These are phyloP conservation scores for Prunus kanzakura DNA, from an alignment of 306 rosid species.

Conservation along the genomic window DNA sequence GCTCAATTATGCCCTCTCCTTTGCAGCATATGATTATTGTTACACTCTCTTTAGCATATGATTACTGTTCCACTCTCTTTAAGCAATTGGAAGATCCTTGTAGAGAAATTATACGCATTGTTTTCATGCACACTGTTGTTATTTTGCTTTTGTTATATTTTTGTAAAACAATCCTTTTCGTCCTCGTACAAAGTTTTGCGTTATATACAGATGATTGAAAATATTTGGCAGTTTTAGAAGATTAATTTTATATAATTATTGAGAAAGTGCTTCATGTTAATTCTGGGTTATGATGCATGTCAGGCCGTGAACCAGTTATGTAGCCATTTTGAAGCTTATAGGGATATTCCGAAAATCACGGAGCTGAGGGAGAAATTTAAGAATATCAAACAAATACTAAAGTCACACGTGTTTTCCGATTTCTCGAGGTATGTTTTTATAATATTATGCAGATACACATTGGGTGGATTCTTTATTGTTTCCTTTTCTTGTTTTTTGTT, in stretches of 20 bases:
- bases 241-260: neutral
- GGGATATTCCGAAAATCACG: constrained; percentile 94
- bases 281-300: constrained; percentile 31
- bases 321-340: constrained; percentile 95
- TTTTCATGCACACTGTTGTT: neutral
- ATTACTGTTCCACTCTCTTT: neutral
- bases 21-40: neutral
- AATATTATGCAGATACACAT: neutral
- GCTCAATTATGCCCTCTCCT: neutral
- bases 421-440: constrained; percentile 69
- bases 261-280: constrained; percentile 8
- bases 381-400: constrained; percentile 94
- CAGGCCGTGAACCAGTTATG: constrained; percentile 99
- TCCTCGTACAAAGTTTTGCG: neutral
- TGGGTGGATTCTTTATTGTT: neutral
- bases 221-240: neutral
- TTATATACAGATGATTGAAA: neutral
- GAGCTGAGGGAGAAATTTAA: constrained; percentile 98
- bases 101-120: neutral
- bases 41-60: neutral
- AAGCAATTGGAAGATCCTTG: neutral
- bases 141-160: neutral
- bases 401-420: constrained; percentile 97
- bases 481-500: neutral
- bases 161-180: neutral